Evolutionary conservation across 495 filamentous ascomycete genomes (phyloP).

Genomic region (Xylaria acuta): DNA sequence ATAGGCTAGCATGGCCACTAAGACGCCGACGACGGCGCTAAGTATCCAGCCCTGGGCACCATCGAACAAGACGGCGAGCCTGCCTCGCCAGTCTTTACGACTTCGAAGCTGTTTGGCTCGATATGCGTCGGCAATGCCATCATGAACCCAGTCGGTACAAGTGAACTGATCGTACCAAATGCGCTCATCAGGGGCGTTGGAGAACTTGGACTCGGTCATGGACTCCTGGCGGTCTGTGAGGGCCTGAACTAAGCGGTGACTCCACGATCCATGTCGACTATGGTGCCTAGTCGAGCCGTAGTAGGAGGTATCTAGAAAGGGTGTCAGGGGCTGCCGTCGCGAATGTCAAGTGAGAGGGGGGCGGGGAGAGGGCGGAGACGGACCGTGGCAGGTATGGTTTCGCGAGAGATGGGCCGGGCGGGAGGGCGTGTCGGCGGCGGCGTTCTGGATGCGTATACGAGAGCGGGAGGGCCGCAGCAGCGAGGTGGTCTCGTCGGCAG

Average conservation of each 20-base stretch:
- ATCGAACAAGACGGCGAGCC: constrained; percentile 78
- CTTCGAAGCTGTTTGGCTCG: constrained; percentile 81
- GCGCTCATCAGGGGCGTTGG: constrained; percentile 75
- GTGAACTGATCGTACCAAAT: constrained; percentile 99
- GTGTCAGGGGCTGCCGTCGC: constrained; percentile 22
- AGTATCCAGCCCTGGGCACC: constrained; percentile 94
- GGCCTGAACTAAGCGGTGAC: constrained; percentile 58
- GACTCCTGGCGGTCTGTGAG: constrained; percentile 54
- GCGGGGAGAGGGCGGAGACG: constrained; percentile 12
- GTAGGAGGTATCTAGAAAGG: constrained; percentile 31
- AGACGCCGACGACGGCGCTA: constrained; percentile 86
- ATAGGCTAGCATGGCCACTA: constrained; percentile 87
- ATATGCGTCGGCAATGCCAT: constrained; percentile 93
- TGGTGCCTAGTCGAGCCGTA: constrained; percentile 60
- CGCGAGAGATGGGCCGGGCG: constrained; percentile 48
- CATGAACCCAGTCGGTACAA: constrained; percentile 97
- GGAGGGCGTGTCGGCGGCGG: constrained; percentile 45
- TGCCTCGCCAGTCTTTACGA: constrained; percentile 84
- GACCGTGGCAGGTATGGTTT: constrained; percentile 56
- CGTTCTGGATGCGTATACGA: constrained; percentile 51
- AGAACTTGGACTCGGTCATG: constrained; percentile 64
- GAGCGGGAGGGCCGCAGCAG: constrained; percentile 50
- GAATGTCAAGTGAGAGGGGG: not conserved
- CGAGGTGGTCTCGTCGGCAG: constrained; percentile 54
- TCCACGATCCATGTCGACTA: constrained; percentile 69